A percentile compares a stretch with the other conserved stretches of the same genome.
These are phyloP conservation scores for Colletotrichum ledebouriae DNA, from an alignment of 2,329 filamentous ascomycete species.

Conservation along the genomic window DNA sequence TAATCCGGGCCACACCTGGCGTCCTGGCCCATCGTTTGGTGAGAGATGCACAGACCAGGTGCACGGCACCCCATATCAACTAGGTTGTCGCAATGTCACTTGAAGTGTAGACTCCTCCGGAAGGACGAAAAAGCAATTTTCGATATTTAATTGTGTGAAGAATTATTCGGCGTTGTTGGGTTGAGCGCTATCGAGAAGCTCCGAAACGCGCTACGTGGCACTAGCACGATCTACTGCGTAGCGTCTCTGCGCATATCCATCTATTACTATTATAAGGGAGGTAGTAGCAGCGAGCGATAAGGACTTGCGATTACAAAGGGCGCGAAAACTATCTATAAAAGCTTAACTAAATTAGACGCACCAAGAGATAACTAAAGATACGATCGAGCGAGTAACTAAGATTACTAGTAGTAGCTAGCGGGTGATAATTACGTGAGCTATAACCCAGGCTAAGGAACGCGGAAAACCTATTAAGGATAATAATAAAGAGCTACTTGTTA, in stretches of 20 bases:
- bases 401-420: neutral
- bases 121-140: too few species aligned
- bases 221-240: slow-evolving; percentile 16
- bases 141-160: neutral
- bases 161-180: neutral
- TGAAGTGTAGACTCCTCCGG: too few species aligned
- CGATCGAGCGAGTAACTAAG: neutral
- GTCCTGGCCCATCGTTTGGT: too few species aligned
- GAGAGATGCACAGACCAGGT: too few species aligned
- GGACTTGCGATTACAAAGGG: slow-evolving; percentile 9
- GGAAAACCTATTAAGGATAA: neutral
- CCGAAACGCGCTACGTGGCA: neutral
- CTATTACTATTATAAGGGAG: slow-evolving; percentile 1
- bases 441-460: slow-evolving; percentile 1
- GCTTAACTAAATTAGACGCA: slow-evolving; percentile 1
- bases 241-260: neutral
- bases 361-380: slow-evolving; percentile 2
- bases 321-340: slow-evolving; percentile 4
- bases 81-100: too few species aligned
- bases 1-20: too few species aligned
- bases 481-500: too few species aligned
- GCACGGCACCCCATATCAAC: too few species aligned
- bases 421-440: neutral
- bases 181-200: neutral
- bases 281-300: slow-evolving; percentile 3